Base-by-base conservation (phyloP, 768 basidiomycete genomes). In the Boletus rubescentipes region DNA sequence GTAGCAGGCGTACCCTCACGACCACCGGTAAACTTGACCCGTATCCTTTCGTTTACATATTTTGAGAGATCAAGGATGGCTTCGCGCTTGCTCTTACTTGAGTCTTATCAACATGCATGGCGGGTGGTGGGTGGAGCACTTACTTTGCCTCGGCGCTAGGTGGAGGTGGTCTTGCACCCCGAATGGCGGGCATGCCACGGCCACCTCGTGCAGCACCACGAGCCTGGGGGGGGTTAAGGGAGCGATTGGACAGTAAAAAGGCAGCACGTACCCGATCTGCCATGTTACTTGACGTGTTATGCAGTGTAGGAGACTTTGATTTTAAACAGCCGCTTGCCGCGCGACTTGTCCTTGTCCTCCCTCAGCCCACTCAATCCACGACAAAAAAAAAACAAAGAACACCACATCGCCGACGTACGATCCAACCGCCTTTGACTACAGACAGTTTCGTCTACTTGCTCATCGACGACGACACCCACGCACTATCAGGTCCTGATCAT, bases 1-100 rank as follows among this genome's bases (percentile, higher is more conserved):
- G 15, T 4, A 12, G 12, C 2, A 4, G 64, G 64, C 54, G 46
- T 56, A 91, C 95, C 94, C 82, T 99, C 94, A 37, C 97, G 77
- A 36, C 96, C 96, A 40, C 97, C 97, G n/a, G 93, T 93, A 67
- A 99, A 98, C 73, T 97, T 98, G 66, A 98, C 94, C 51, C 93
- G 77, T 67, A 99, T 91, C 57, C 85, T 82, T 71, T 94, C 86
- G 71, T 96, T 91, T 48, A 89, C 89, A 64, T 97, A 98, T 71
- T 96, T 95, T 45, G 90, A 85, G 31, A 98, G 85, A 71, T 98
- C 94, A 31, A 98, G 84, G 72, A 98, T 98, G 29, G 93, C 91
- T 72, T 98, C 96, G 39, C 91, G 83, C 70, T 89, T 91, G 40
- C 69, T 57, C 67, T 72, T 70, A 47, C 69, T 70, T 69, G 59